These are phyloP conservation scores for Leishmania major DNA, from an alignment of 208 protist species.

Conservation along the genomic window DNA sequence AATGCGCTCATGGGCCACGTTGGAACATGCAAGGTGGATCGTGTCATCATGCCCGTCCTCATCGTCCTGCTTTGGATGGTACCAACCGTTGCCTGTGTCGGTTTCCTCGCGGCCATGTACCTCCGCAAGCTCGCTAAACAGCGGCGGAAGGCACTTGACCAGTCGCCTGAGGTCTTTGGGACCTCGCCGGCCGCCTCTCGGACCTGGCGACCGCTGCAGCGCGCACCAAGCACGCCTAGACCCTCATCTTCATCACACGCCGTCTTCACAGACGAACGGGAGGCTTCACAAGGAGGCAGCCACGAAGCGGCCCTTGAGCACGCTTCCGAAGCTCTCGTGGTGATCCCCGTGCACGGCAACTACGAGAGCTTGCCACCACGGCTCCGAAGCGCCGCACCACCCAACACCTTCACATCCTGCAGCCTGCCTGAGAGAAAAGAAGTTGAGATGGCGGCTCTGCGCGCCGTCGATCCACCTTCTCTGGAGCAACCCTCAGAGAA, in stretches of 20 bases:
- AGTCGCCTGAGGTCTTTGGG: background rate
- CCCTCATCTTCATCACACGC: background rate
- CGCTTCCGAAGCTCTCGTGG: background rate
- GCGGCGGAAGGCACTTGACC: conserved; percentile 20
- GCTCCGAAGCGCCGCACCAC: background rate
- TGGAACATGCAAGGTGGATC: conserved; percentile 32
- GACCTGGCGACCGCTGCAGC: background rate
- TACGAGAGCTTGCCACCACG: background rate
- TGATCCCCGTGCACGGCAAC: background rate
- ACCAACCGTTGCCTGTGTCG: conserved; percentile 30
- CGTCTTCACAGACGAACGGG: background rate
- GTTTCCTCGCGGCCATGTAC: conserved; percentile 37
- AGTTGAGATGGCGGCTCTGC: background rate
- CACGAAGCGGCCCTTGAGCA: background rate
- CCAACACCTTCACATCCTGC: background rate
- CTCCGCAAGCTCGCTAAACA: conserved; percentile 32
- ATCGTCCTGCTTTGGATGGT: conserved; percentile 42
- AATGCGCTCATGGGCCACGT: conserved; percentile 31
- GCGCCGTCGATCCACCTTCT: background rate
- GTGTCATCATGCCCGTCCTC: conserved; percentile 37
- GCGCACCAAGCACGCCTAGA: background rate
- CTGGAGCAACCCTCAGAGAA: background rate
- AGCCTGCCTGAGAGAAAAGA: background rate
- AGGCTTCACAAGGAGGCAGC: background rate
- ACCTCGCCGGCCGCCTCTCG: background rate